A percentile compares a stretch with the other conserved stretches of the same genome.
These are phyloP conservation scores for Diplodia intermedia DNA, from an alignment of 2,329 filamentous ascomycete species.

Conservation along the genomic window DNA sequence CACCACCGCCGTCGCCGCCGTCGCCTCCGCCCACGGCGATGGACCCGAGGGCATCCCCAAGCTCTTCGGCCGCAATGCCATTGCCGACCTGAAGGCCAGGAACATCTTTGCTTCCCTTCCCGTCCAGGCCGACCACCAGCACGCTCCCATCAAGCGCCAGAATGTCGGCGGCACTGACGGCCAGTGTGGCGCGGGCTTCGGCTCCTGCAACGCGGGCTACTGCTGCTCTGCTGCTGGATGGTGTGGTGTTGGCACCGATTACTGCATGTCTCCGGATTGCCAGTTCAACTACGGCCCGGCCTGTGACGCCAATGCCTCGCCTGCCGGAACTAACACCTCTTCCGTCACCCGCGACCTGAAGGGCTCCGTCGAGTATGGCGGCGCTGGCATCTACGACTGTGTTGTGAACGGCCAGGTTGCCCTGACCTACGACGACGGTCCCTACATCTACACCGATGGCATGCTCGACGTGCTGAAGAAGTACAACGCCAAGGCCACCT, in stretches of 20 bases:
- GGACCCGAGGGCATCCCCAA: constrained; percentile 41
- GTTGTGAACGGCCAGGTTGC: constrained; percentile 65
- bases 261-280: constrained; percentile 68
- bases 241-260: constrained; percentile 62
- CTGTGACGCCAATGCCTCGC: constrained; percentile 65
- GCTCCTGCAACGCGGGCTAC: constrained; percentile 42
- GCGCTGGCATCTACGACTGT: constrained; percentile 63
- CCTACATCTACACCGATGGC: constrained; percentile 65
- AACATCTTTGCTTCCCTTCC: constrained; percentile 40
- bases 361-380: constrained; percentile 64
- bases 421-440: constrained; percentile 72
- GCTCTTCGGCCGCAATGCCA: constrained; percentile 45
- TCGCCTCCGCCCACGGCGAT: constrained; percentile 42
- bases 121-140: constrained; percentile 37
- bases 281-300: constrained; percentile 66
- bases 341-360: constrained; percentile 60
- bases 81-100: constrained; percentile 44
- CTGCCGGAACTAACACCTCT: constrained; percentile 63
- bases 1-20: constrained; percentile 42
- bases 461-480: constrained; percentile 66
- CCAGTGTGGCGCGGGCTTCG: constrained; percentile 41
- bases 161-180: constrained; percentile 40
- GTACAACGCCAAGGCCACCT: constrained; percentile 70
- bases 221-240: constrained; percentile 52
- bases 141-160: constrained; percentile 42